Evolutionary conservation across 495 filamentous ascomycete species (phyloP).

Genomic region (Penicillium subrubescens): DNA sequence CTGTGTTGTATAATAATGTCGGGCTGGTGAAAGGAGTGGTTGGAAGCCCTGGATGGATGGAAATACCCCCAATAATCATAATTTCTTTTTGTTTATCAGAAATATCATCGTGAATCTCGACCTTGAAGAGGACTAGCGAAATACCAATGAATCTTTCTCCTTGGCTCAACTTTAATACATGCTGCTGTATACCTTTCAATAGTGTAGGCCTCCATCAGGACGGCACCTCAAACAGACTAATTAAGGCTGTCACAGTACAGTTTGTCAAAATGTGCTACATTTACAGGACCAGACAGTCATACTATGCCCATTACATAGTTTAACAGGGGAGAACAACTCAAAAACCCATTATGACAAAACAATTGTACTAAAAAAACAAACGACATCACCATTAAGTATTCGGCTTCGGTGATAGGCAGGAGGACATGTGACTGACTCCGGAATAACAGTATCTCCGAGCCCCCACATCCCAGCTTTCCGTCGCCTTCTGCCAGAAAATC

Average conservation of each 20-base stretch:
- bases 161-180: not conserved
- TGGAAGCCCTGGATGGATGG: not conserved
- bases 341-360: no score
- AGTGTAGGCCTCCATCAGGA: not conserved
- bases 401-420: conserved; percentile 3
- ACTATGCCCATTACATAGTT: no score
- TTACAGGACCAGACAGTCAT: no score
- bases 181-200: not conserved
- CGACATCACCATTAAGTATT: not conserved
- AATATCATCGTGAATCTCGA: not conserved
- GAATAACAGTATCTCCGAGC: conserved; percentile 8
- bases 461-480: conserved; percentile 5
- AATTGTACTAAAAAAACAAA: not conserved
- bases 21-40: not conserved
- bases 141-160: not conserved
- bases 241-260: no score
- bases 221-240: no score
- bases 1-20: conserved; percentile 4
- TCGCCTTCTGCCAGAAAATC: conserved; percentile 15
- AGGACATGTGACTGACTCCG: conserved; percentile 10
- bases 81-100: conserved; percentile 14
- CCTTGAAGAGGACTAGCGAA: not conserved
- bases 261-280: no score
- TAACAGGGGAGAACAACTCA: no score
- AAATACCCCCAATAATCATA: conserved; percentile 8